Evolutionary conservation across 441 rosid species (phyloP), one percentile per base, ranked within the genome.

Genomic region (Pelargonium myrrhifolium): DNA sequence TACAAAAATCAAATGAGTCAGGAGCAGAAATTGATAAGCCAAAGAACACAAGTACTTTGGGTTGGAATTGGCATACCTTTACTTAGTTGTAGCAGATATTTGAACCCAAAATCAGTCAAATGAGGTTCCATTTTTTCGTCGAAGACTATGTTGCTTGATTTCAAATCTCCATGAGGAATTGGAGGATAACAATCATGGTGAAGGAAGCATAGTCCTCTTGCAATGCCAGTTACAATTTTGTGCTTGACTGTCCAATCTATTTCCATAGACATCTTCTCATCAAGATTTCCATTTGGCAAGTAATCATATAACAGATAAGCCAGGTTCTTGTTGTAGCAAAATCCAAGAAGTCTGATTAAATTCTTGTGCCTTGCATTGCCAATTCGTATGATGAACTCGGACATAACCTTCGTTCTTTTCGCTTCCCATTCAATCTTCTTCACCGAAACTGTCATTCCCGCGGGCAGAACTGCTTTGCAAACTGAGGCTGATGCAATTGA

Each of bases 161-260:
- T 89, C 80, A 93, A 71, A 81, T 89, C 93, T 68, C 97, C 96
- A 69, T 93, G 99, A 6, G 95, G 90, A 65, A 93, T 83, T 60
- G 96, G 82, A 68, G 99, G 99, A 68, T 79, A 78, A 26, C 96
- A 91, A 37, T 91, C 97, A 75, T 89, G 90, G 83, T 93, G 99
- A 80, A 93, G 96, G 80, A 87, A 93, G 76, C 79, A 69, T 45
- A 91, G 88, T 63, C 93, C 99, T 65, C 83, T 87, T 3, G 96
- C 97, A 75, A 91, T 79, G 66, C 95, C 92, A 62, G 20, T 75
- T 18, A 91, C 77, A 68, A 81, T 86, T 74, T 74, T 84, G 78
- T 74, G 80, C 78, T 91, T 91, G 21, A 82, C 71, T 26, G 71
- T 65, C 97, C 96, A 89, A 43, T 91, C 95, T 76, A 82, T 82